Evolutionary conservation across 2,329 filamentous ascomycete genomes (phyloP).

Genomic region (Aspergillus pseudonomiae): DNA sequence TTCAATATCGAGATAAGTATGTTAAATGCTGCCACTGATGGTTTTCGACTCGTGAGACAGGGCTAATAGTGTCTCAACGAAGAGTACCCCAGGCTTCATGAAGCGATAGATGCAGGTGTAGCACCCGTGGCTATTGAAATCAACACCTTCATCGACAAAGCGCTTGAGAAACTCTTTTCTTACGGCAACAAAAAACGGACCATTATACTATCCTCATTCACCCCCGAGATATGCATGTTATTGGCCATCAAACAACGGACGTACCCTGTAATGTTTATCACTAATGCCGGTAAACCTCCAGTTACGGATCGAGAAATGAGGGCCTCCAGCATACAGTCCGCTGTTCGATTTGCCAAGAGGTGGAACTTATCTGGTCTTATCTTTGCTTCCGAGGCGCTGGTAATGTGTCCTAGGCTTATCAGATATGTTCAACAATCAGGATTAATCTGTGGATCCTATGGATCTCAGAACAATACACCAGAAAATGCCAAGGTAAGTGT

Average conservation of each 20-base stretch:
- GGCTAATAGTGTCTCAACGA: slow-evolving; percentile 20
- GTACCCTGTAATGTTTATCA: slow-evolving; percentile 33
- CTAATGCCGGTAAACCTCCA: slow-evolving; percentile 29
- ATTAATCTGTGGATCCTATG: slow-evolving; percentile 40
- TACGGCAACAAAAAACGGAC: slow-evolving; percentile 25
- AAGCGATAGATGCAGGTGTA: slow-evolving; percentile 38
- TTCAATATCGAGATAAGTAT: slow-evolving; percentile 47
- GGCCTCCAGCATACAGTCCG: slow-evolving; percentile 41
- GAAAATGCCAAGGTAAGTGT: slow-evolving; percentile 14
- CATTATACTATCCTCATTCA: slow-evolving; percentile 38
- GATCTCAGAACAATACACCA: slow-evolving; percentile 32
- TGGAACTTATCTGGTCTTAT: slow-evolving; percentile 45
- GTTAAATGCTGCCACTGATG: not conserved
- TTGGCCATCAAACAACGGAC: slow-evolving; percentile 25
- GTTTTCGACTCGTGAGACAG: no score
- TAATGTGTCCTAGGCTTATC: slow-evolving; percentile 42
- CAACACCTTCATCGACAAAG: slow-evolving; percentile 44
- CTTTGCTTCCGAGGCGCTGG: slow-evolving; percentile 39
- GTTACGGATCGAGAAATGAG: slow-evolving; percentile 31
- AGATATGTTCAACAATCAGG: slow-evolving; percentile 36
- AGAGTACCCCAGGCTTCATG: slow-evolving; percentile 48
- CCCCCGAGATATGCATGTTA: slow-evolving; percentile 32
- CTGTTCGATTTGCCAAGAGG: slow-evolving; percentile 41
- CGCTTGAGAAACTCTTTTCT: slow-evolving; percentile 34
- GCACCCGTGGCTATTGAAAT: slow-evolving; percentile 41